These are phyloP conservation scores for Triglochin maritima DNA, from an alignment of 106 monocot genomes.

Conservation along the genomic window DNA sequence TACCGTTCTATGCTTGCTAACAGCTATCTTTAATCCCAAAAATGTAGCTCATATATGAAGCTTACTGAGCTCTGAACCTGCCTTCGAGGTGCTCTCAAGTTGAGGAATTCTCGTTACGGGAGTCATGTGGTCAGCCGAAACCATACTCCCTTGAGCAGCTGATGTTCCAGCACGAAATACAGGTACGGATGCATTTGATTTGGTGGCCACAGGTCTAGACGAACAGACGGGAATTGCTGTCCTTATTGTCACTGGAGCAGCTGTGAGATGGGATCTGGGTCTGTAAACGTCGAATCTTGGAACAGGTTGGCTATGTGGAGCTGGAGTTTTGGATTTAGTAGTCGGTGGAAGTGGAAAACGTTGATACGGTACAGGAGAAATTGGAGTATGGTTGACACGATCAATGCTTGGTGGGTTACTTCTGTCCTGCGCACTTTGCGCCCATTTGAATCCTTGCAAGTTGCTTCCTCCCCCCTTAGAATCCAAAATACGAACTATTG, in stretches of 20 bases:
- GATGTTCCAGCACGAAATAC: neutral
- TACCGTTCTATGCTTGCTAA: no score
- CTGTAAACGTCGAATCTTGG: neutral
- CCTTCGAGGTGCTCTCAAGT: neutral
- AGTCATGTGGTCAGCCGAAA: neutral
- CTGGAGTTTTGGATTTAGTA: neutral
- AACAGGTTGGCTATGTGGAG: neutral
- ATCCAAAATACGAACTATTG: neutral
- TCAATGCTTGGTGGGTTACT: neutral
- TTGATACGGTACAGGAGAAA: neutral
- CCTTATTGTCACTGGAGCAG: slow-evolving; percentile 37
- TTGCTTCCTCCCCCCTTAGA: neutral
- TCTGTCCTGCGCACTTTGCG: neutral
- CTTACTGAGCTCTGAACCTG: neutral
- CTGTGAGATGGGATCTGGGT: slow-evolving; percentile 10
- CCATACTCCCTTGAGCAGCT: neutral
- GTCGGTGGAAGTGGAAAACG: neutral
- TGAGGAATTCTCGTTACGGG: neutral
- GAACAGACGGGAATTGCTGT: slow-evolving; percentile 21
- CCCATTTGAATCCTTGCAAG: neutral
- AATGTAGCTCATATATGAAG: slow-evolving; percentile 12
- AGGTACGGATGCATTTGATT: neutral
- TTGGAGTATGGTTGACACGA: neutral
- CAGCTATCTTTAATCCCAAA: neutral
- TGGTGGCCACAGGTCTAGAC: neutral